phyloP scores from a whole-genome alignment of 1,284 basidiomycete species.

The Melanopsichium pennsylvanicum region DNA sequence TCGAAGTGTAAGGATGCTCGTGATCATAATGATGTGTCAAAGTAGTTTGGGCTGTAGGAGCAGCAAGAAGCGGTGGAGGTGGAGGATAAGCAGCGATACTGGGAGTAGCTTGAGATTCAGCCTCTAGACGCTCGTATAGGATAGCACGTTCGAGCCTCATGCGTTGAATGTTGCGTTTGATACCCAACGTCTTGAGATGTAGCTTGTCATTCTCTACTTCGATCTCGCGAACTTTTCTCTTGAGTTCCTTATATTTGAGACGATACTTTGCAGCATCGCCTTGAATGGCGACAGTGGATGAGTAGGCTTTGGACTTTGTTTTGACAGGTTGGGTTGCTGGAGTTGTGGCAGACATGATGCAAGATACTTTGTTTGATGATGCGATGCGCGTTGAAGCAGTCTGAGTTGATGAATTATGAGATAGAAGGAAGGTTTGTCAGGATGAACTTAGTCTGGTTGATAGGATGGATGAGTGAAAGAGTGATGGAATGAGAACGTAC shows the following conservation, averaged over 20 bases:
- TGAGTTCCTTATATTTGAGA: constrained; percentile 86
- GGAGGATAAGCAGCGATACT: constrained; percentile 15
- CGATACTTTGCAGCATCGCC: constrained; percentile 85
- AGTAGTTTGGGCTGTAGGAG: no score
- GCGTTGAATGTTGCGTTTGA: constrained; percentile 84
- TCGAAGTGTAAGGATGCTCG: constrained; percentile 11
- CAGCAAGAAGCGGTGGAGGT: not conserved
- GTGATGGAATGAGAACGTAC: not conserved
- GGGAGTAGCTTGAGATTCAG: constrained; percentile 39
- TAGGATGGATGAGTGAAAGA: no score
- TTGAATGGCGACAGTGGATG: constrained; percentile 61
- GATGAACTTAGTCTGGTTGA: no score
- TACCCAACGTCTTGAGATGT: constrained; percentile 78
- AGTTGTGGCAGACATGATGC: constrained; percentile 34
- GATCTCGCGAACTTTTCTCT: constrained; percentile 85
- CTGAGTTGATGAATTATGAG: not conserved
- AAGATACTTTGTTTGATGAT: not conserved
- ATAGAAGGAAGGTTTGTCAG: not conserved
- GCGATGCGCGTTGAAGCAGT: not conserved
- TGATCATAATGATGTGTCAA: constrained; percentile 16
- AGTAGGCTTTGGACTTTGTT: constrained; percentile 62
- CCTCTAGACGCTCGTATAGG: constrained; percentile 57
- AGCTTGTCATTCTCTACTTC: constrained; percentile 89
- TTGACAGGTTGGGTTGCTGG: constrained; percentile 47
- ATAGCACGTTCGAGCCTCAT: constrained; percentile 85